These are phyloP conservation scores for Coix lacrymajobi DNA, from an alignment of 176 grass and related monocot genomes.

Conservation along the genomic window DNA sequence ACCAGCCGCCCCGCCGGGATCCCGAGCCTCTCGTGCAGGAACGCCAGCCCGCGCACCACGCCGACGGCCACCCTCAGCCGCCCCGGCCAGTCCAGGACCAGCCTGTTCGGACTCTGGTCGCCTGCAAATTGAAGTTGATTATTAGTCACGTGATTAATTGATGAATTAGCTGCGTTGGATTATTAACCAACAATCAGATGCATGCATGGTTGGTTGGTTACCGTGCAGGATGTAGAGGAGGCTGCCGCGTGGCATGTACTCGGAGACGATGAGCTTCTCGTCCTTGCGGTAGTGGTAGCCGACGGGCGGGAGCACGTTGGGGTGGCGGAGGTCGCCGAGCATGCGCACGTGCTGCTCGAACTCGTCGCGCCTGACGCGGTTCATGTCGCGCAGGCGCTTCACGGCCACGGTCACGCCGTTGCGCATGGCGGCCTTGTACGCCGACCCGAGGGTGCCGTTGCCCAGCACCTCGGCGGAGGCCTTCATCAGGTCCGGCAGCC, in stretches of 20 bases:
- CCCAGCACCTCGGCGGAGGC: conserved; percentile 81
- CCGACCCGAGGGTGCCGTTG: conserved; percentile 62
- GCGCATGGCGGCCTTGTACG: conserved; percentile 82
- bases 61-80: conserved; percentile 44
- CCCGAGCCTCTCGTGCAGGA: conserved; percentile 51
- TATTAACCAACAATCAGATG: background rate
- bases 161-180: background rate
- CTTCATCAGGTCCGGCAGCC: conserved; percentile 84
- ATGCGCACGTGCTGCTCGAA: conserved; percentile 61
- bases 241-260: conserved; percentile 75
- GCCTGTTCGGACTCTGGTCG: conserved; percentile 39
- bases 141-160: background rate
- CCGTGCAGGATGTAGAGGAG: conserved; percentile 86
- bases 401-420: conserved; percentile 52
- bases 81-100: conserved; percentile 42
- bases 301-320: conserved; percentile 61
- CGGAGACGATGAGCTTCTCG: conserved; percentile 78
- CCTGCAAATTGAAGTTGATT: background rate
- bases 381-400: conserved; percentile 92
- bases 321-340: conserved; percentile 61
- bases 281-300: conserved; percentile 81
- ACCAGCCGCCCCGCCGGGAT: conserved; percentile 7
- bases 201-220: background rate
- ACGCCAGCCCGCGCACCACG: conserved; percentile 48
- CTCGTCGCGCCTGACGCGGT: conserved; percentile 49